Conservation (phyloP, 805 yeast species). For the Candida sonorensis region DNA sequence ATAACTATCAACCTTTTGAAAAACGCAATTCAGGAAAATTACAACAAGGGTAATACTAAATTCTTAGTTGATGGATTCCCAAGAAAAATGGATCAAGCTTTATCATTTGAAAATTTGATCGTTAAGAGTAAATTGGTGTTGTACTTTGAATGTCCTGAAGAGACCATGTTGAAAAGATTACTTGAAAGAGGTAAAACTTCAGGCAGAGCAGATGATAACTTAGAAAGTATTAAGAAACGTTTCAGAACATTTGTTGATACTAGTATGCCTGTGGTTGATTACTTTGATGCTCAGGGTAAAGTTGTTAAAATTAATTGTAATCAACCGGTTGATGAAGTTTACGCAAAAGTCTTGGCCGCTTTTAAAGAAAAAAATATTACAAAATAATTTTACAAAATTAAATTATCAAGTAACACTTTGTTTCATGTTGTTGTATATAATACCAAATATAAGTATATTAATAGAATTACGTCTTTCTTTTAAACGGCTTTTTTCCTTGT, state of each 20-base stretch:
- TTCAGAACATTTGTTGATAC: constrained; percentile 82
- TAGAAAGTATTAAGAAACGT: constrained; percentile 84
- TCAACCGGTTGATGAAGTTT: constrained; percentile 74
- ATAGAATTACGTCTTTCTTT: too few species aligned
- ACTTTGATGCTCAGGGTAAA: constrained; percentile 63
- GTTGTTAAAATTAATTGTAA: constrained; percentile 79
- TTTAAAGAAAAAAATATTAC: constrained; percentile 39
- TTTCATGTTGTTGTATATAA: neutral
- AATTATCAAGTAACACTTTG: too few species aligned
- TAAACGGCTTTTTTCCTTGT: too few species aligned
- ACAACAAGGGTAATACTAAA: constrained; percentile 40
- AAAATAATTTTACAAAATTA: constrained; percentile 5
- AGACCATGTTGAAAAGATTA: constrained; percentile 76
- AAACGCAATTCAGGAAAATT: constrained; percentile 62
- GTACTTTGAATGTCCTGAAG: constrained; percentile 77
- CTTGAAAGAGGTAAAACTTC: constrained; percentile 90
- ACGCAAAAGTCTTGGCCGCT: constrained; percentile 58
- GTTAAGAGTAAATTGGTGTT: constrained; percentile 66
- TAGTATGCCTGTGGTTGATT: constrained; percentile 88
- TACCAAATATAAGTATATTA: too few species aligned
- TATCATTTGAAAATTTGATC: constrained; percentile 76
- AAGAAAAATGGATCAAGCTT: constrained; percentile 95
- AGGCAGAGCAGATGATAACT: constrained; percentile 90
- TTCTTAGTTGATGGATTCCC: constrained; percentile 96
- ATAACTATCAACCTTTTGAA: constrained; percentile 79